Conservation (phyloP, 371 early-diverging fungal genomes). For the Fennellomyces sp. region DNA sequence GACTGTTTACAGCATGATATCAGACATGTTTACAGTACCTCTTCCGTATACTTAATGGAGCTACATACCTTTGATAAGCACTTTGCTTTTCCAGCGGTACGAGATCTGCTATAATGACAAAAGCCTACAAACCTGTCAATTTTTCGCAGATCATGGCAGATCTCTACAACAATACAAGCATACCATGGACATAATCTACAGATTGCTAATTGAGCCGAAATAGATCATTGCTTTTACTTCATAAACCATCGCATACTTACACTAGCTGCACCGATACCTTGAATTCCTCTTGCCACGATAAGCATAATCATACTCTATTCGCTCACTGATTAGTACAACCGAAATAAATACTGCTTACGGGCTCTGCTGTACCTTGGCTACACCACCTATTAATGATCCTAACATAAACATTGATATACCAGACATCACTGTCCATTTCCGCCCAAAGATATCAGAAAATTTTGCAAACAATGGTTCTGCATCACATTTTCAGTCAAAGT, state of each 20-base stretch:
- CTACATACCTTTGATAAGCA: background rate
- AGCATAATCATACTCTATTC: background rate
- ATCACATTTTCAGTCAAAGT: background rate
- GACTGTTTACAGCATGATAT: background rate
- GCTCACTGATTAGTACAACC: background rate
- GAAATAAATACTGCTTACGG: background rate
- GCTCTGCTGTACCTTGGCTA: constrained; percentile 19
- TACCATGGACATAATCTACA: no score
- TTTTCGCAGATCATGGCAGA: no score
- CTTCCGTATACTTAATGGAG: no score
- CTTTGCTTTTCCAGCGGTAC: background rate
- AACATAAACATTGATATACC: constrained; percentile 62
- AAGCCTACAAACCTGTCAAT: background rate
- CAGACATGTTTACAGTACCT: background rate
- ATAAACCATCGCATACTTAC: background rate
- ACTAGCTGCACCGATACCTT: background rate
- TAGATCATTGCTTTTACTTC: background rate
- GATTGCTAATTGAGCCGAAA: no score
- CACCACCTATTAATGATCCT: constrained; percentile 65
- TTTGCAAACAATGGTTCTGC: constrained; percentile 59
- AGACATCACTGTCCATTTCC: constrained; percentile 59
- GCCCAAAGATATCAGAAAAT: constrained; percentile 77
- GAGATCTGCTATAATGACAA: background rate
- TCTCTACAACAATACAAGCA: no score
- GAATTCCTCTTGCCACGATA: background rate